Percentiles rank a stretch among this genome's conserved stretches.
Evolutionary conservation across 208 protist species (phyloP).

Genomic region (Trypanosoma avium): DNA sequence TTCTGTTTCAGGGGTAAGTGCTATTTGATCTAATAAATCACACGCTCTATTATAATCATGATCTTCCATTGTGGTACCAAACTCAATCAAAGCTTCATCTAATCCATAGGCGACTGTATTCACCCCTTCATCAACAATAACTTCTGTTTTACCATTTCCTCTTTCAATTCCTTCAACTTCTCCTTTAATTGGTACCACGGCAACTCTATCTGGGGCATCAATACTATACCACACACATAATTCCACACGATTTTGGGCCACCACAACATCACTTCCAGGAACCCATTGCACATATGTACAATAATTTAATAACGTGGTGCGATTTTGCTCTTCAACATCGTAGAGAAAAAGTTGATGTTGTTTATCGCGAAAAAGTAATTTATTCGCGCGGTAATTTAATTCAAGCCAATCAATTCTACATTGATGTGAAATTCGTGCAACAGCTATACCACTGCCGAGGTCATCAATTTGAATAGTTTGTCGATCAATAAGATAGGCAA

Average conservation of each 20-base stretch:
- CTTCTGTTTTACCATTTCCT: constrained; percentile 93
- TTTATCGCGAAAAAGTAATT: constrained; percentile 97
- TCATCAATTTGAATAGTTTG: constrained; percentile 96
- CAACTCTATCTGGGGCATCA: constrained; percentile 92
- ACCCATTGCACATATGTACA: constrained; percentile 98
- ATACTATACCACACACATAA: constrained; percentile 98
- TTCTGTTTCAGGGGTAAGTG: constrained; percentile 89
- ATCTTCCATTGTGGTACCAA: constrained; percentile 94
- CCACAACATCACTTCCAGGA: constrained; percentile 96
- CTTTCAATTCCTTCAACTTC: constrained; percentile 97
- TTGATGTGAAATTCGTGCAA: constrained; percentile 92
- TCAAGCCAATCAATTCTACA: constrained; percentile 97
- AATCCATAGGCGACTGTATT: constrained; percentile 93
- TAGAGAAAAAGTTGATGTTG: constrained; percentile 94
- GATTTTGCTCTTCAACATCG: constrained; percentile 87
- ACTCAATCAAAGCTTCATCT: constrained; percentile 97
- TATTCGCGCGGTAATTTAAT: constrained; percentile 90
- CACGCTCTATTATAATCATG: constrained; percentile 91
- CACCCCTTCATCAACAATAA: constrained; percentile 96
- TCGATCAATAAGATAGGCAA: constrained; percentile 96
- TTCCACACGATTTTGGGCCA: constrained; percentile 96
- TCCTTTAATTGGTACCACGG: constrained; percentile 95
- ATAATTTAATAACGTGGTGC: constrained; percentile 94
- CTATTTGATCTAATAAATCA: constrained; percentile 89
- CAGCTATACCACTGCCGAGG: constrained; percentile 75